Percentiles rank a stretch among this genome's conserved stretches.
Conservation (phyloP, 1,139 yeast genomes). For the Magnusiomyces magnusii region DNA sequence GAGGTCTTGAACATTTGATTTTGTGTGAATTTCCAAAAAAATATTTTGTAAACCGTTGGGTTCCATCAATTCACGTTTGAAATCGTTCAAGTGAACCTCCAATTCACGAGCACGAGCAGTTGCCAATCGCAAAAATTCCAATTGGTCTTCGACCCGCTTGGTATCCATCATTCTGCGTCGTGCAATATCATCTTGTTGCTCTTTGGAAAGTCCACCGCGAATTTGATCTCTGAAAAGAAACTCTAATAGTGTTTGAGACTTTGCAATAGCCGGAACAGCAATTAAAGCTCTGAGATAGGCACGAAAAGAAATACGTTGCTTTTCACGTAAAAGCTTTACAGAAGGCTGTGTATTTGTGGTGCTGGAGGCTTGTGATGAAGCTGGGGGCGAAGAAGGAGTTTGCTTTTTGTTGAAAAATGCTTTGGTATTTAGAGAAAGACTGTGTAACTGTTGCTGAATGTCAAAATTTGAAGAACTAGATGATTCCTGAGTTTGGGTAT, state of each 20-base stretch:
- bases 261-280: conserved; percentile 48
- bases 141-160: conserved; percentile 54
- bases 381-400: background rate
- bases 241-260: conserved; percentile 42
- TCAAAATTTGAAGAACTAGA: background rate
- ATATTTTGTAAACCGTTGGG: conserved; percentile 45
- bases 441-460: conserved; percentile 4
- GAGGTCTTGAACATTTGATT: conserved; percentile 49
- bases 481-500: background rate
- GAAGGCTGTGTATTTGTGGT: background rate
- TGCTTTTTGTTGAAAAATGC: background rate
- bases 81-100: conserved; percentile 44
- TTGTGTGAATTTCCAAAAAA: conserved; percentile 56
- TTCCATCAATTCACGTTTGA: conserved; percentile 45
- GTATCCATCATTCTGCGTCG: conserved; percentile 55
- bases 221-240: conserved; percentile 45
- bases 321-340: conserved; percentile 47
- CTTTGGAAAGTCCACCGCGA: conserved; percentile 28
- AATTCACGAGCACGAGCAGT: conserved; percentile 41
- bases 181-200: conserved; percentile 49
- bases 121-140: conserved; percentile 66
- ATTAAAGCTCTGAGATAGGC: conserved; percentile 56
- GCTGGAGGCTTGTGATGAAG: background rate
- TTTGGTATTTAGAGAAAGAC: conserved; percentile 1
- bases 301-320: conserved; percentile 64